Evolutionary conservation across 2,329 filamentous ascomycete species (phyloP).

Genomic region (Monilinia aucupariae): DNA sequence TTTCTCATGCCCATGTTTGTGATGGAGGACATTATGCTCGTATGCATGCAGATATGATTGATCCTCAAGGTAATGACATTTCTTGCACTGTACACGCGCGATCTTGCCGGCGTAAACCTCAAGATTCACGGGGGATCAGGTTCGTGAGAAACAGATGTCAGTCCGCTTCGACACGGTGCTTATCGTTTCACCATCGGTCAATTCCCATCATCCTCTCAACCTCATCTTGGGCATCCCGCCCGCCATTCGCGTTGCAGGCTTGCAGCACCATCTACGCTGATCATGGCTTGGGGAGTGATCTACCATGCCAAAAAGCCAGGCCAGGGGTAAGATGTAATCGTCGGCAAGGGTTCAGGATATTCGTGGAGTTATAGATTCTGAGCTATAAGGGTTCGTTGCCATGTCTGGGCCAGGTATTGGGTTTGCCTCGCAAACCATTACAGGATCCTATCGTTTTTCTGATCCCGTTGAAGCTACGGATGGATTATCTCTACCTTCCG

Average conservation of each 20-base stretch:
- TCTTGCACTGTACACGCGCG: background rate
- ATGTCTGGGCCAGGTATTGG: background rate
- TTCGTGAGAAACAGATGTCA: background rate
- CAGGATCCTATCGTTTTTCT: background rate
- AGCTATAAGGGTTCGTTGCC: background rate
- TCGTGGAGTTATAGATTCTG: background rate
- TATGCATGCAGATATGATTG: too few species aligned
- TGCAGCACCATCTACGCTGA: background rate
- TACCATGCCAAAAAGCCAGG: background rate
- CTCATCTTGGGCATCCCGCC: conserved; percentile 9
- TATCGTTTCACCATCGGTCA: background rate
- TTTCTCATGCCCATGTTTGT: background rate
- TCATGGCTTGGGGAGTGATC: background rate
- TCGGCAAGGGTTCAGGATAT: background rate
- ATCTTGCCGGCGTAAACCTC: background rate
- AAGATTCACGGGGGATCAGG: background rate
- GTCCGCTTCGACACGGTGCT: background rate
- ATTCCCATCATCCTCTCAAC: background rate
- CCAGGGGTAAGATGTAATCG: background rate
- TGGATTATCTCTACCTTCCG: background rate
- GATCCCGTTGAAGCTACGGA: background rate
- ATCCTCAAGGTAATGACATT: background rate
- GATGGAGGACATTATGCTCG: background rate
- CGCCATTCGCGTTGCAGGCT: conserved; percentile 3
- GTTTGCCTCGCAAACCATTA: background rate